Base-by-base conservation (phyloP, 2,329 filamentous ascomycete species). In the Xylaria sp. region DNA sequence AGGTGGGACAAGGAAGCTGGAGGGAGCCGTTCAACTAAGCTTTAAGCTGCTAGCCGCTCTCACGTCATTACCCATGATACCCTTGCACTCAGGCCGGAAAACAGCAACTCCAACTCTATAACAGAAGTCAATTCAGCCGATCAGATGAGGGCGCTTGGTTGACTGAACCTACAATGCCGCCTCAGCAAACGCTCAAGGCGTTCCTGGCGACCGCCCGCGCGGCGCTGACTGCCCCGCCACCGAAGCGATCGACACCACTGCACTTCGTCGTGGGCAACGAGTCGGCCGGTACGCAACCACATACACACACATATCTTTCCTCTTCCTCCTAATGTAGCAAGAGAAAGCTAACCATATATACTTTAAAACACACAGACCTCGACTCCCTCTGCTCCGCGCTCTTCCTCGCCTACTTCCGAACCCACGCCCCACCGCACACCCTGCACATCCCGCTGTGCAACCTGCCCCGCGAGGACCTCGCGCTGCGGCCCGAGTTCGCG, bases 311-410 rank as follows among this genome's bases (percentile, higher is more conserved):
- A 16, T 17, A 1, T 45, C 11, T 18, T 26, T 21, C 29, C 8
- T 6, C 17, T 19, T 50, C 9, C 16, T 8, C 24, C 18, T 11
- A n/a, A n/a, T n/a, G n/a, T n/a, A n/a, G n/a, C n/a, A n/a, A n/a
- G n/a, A n/a, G n/a, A 22, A n/a, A 39, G 22, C 21, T 29, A 21
- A 29, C 13, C n/a, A 8, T n/a, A 44, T 17, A 13, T 34, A 20
- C 40, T 45, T 34, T 7, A 34, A 54, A 29, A 56, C 17, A n/a
- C 19, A 6, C 54, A 89, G 90, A 94, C 63, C 85, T 94, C 50
- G 90, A 94, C 73, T 92, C 90, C 1, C 81, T 94, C 62, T 90
- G 88, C 70, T 88, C 85, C 22, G 84, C 90, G 21, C 73, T 94
- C 17, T 72, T 92, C 21, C 84, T 88, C 55, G 88, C 90, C 52